These are phyloP conservation scores for Dianthus caryophyllus DNA, from an alignment of 148 eudicot species.

Conservation along the genomic window DNA sequence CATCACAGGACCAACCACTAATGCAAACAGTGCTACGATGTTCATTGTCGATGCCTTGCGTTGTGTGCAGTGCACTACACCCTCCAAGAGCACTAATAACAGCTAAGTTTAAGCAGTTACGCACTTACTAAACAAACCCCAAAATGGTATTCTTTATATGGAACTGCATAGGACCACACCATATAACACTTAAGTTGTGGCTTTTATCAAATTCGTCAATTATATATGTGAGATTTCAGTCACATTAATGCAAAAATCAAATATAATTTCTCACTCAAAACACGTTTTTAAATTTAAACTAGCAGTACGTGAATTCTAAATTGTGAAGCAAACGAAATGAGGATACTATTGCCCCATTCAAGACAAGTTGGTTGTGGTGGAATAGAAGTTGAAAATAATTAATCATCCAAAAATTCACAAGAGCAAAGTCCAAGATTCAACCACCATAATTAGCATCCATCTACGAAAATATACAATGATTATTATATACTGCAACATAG, in stretches of 20 bases:
- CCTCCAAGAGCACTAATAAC: neutral
- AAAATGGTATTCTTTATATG: neutral
- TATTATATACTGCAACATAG: conserved; percentile 2
- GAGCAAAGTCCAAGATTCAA: too few species aligned
- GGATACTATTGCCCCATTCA: too few species aligned
- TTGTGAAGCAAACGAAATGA: too few species aligned
- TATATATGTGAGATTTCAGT: too few species aligned
- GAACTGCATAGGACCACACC: neutral
- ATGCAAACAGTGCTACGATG: neutral
- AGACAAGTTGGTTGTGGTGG: too few species aligned
- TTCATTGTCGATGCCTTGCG: neutral
- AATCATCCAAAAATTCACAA: too few species aligned
- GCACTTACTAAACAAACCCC: neutral
- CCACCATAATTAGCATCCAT: neutral
- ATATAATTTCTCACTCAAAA: too few species aligned
- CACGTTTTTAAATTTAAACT: too few species aligned
- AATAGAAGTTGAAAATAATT: too few species aligned
- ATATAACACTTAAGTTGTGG: too few species aligned
- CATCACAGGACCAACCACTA: neutral
- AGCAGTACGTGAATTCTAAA: neutral
- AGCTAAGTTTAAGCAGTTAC: neutral
- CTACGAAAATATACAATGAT: neutral
- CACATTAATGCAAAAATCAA: too few species aligned
- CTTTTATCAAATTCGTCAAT: too few species aligned
- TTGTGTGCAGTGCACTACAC: neutral